Percentiles rank a stretch among this genome's conserved stretches.
Conservation (phyloP, 2,329 filamentous ascomycete species). For the Zasmidium angulare region DNA sequence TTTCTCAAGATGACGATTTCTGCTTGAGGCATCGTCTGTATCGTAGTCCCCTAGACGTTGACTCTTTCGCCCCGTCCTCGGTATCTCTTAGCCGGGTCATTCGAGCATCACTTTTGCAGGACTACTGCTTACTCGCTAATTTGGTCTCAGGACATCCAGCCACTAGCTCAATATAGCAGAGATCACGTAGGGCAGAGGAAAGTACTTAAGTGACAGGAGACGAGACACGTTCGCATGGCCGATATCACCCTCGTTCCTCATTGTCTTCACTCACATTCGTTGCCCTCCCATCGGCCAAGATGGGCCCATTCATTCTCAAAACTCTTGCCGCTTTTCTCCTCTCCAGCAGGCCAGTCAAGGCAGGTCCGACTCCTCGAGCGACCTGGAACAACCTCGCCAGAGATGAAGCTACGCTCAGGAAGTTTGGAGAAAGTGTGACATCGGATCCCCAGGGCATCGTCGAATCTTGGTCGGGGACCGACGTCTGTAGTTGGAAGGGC, state of each 20-base stretch:
- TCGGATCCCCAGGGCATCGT: constrained; percentile 9
- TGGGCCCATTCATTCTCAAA: constrained; percentile 4
- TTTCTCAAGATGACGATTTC: no score
- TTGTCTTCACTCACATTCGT: not conserved
- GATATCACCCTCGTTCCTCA: no score
- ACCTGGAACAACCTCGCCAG: constrained; percentile 2
- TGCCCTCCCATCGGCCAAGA: not conserved
- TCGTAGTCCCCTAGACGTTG: not conserved
- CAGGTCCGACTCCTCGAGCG: not conserved
- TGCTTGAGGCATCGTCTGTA: not conserved
- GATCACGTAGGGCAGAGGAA: no score
- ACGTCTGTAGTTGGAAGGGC: constrained; percentile 11
- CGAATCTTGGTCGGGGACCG: constrained; percentile 9
- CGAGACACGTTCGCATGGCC: no score
- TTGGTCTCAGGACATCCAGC: not conserved
- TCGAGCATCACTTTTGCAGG: not conserved
- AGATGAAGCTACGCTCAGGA: constrained; percentile 8
- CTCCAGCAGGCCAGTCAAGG: not conserved
- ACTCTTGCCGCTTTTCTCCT: constrained; percentile 1
- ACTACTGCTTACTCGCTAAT: not conserved
- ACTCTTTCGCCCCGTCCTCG: not conserved
- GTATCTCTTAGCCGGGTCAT: not conserved
- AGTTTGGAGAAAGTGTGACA: constrained; percentile 14
- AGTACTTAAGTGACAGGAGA: no score
- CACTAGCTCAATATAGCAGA: no score